Conservation (phyloP, 441 rosid species). For the Kokia cookei region DNA sequence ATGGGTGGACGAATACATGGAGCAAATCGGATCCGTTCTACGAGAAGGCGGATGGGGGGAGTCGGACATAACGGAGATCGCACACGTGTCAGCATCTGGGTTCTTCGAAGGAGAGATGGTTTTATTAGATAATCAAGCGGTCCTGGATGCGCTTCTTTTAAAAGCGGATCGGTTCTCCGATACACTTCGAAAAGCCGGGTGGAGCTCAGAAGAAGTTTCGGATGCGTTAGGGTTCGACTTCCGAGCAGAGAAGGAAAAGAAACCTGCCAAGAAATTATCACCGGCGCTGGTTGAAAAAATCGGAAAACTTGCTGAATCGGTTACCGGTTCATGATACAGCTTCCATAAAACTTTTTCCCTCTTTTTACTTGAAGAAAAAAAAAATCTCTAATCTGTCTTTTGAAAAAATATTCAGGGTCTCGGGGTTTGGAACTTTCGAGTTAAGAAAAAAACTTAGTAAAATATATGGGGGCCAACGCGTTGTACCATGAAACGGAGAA, state of each 20-base stretch:
- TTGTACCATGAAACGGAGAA: constrained; percentile 23
- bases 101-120: constrained; percentile 76
- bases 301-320: constrained; percentile 78
- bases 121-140: constrained; percentile 67
- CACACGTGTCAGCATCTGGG: constrained; percentile 78
- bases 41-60: constrained; percentile 89
- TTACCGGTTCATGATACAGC: constrained; percentile 52
- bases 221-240: constrained; percentile 84
- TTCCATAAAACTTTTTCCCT: neutral
- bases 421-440: constrained; percentile 14
- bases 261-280: constrained; percentile 66
- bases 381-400: too few relatives aligned
- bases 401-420: neutral
- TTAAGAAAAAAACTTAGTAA: constrained; percentile 3
- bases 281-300: constrained; percentile 67
- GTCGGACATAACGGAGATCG: constrained; percentile 70
- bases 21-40: constrained; percentile 70
- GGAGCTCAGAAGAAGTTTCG: constrained; percentile 97
- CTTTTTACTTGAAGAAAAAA: neutral
- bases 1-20: constrained; percentile 81
- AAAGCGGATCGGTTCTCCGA: constrained; percentile 90
- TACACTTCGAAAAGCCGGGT: constrained; percentile 78
- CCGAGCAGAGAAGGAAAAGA: constrained; percentile 67
- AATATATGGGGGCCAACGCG: constrained; percentile 25
- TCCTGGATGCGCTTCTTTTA: constrained; percentile 64